phyloP scores from a whole-genome alignment of 2,329 filamentous ascomycete genomes.

The Penicillium sp. region DNA sequence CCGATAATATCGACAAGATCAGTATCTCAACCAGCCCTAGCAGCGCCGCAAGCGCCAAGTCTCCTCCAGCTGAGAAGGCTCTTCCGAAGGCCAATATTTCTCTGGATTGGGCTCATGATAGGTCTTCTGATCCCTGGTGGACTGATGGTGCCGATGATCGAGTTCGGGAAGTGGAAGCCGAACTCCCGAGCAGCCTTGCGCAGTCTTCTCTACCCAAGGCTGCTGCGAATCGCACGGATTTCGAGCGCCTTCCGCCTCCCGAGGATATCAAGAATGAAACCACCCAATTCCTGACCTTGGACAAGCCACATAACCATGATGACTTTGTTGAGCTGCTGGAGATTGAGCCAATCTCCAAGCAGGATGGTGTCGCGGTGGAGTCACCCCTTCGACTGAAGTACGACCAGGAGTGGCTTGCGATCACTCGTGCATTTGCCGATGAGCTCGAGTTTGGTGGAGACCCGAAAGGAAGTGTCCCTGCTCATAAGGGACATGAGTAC shows the following conservation, averaged over 20 bases:
- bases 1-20: slow-evolving; percentile 2
- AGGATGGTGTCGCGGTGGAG: slow-evolving; percentile 18
- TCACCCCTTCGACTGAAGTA: slow-evolving; percentile 67
- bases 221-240: background rate
- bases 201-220: slow-evolving; percentile 31
- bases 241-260: slow-evolving; percentile 20
- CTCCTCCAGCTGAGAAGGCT: background rate
- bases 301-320: slow-evolving; percentile 76
- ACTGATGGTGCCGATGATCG: slow-evolving; percentile 20
- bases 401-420: slow-evolving; percentile 93
- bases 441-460: slow-evolving; percentile 62
- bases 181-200: slow-evolving; percentile 73
- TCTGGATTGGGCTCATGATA: background rate
- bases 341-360: slow-evolving; percentile 50
- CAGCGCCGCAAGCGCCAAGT: background rate
- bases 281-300: slow-evolving; percentile 82
- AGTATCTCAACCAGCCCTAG: slow-evolving; percentile 1
- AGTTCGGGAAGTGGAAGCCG: slow-evolving; percentile 60
- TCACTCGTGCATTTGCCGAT: slow-evolving; percentile 74
- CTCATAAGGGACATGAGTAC: slow-evolving; percentile 64
- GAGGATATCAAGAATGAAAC: slow-evolving; percentile 72
- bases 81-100: background rate
- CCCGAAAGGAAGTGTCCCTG: slow-evolving; percentile 51
- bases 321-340: slow-evolving; percentile 74
- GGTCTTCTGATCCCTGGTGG: background rate